Base-by-base conservation (phyloP, 805 yeast species). In the Barnettozyma siamensis region DNA sequence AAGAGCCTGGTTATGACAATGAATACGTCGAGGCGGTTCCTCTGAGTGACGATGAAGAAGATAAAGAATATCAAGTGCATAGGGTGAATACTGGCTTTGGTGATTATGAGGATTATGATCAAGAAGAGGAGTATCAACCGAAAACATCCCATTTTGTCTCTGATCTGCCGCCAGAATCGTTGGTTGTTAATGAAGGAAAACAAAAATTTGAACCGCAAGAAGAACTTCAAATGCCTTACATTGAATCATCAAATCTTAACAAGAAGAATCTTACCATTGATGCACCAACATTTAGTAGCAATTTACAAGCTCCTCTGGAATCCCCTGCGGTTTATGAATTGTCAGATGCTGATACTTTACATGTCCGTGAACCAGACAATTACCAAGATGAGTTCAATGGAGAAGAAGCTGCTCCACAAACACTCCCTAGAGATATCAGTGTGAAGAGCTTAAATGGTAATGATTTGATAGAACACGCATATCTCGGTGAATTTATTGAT, bases 261-360 rank as follows among this genome's bases (percentile, higher is more conserved):
- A 28, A 21, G 26, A 33, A 37, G 12, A 39, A 38, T 16, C 40
- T 43, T 13, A 29, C 42, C 5, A 36, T 44, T n/a, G 35, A 44
- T 10, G 31, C 42, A 18, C 41, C 46, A 11, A 17, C 13, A 18
- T 19, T 26, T 5, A 18, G 10, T 33, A 21, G 15, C 12, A 31
- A 31, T 10, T 24, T 41, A 15, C 37, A 40, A 9, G 28, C 37
- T n/a, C 43, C 46, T 16, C 43, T 40, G 5, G 26, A 31, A 18
- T 46, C 51, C 28, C 49, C 53, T n/a, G 39, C 37, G 5, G 17
- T 31, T 3, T 36, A 38, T 16, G 48, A 49, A 7, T 40, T 48
- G 13, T 49, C 59, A 9, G 58, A 52, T 37, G 35, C 56, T 1
- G 61, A 55, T 31, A 48, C 59, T 7, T 35, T 49, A 18, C 58